A percentile compares a stretch with the other conserved stretches of the same genome.
Conservation (phyloP, 2,329 filamentous ascomycete genomes). For the Clonostachys rosea region DNA sequence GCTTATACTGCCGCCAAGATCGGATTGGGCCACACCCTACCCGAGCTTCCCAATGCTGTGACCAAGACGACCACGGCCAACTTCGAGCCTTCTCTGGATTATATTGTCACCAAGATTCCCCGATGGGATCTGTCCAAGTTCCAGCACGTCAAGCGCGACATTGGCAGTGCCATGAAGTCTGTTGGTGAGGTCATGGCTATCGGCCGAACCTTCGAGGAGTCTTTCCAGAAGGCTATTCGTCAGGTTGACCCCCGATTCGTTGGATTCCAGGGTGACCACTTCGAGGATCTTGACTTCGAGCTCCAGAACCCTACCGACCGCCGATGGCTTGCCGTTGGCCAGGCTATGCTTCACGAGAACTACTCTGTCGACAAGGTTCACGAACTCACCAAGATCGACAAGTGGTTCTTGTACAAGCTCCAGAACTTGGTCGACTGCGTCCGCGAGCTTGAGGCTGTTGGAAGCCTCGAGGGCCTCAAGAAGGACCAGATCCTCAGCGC, state of each 20-base stretch:
- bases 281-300: slow-evolving; percentile 86
- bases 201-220: slow-evolving; percentile 96
- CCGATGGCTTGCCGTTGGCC: slow-evolving; percentile 93
- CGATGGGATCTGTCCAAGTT: slow-evolving; percentile 99
- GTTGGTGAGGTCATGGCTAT: slow-evolving; percentile 99
- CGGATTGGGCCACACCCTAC: slow-evolving; percentile 89
- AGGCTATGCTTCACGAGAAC: slow-evolving; percentile 95
- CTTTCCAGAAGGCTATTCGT: slow-evolving; percentile 97
- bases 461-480: slow-evolving; percentile 78
- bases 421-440: slow-evolving; percentile 94
- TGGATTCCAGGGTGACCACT: slow-evolving; percentile 93
- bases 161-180: slow-evolving; percentile 98
- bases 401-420: slow-evolving; percentile 98
- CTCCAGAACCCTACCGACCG: slow-evolving; percentile 92
- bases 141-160: slow-evolving; percentile 96
- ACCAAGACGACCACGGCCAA: slow-evolving; percentile 98
- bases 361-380: slow-evolving; percentile 91
- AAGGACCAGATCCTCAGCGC: slow-evolving; percentile 85
- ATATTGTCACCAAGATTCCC: slow-evolving; percentile 98
- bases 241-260: slow-evolving; percentile 90
- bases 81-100: slow-evolving; percentile 96
- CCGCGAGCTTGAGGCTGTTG: slow-evolving; percentile 77
- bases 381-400: slow-evolving; percentile 96
- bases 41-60: slow-evolving; percentile 94
- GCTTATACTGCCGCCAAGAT: slow-evolving; percentile 99